Conservation (phyloP, 2,329 filamentous ascomycete genomes). For the Fusarium pseudocircinatum region DNA sequence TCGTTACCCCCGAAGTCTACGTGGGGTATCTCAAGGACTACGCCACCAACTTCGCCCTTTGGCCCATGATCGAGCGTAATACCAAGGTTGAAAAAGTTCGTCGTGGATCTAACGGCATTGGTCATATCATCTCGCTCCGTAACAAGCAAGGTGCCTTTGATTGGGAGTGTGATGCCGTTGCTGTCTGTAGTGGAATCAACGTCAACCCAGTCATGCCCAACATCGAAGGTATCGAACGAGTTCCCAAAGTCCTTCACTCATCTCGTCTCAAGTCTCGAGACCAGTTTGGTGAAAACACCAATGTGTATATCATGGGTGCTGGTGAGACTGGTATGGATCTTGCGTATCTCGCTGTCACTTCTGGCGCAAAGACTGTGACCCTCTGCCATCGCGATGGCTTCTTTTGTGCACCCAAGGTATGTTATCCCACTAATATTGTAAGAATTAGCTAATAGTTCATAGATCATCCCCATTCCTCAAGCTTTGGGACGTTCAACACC, state of each 20-base stretch:
- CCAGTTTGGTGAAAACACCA: slow-evolving; percentile 53
- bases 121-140: slow-evolving; percentile 27
- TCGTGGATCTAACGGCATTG: slow-evolving; percentile 6
- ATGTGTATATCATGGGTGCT: slow-evolving; percentile 55
- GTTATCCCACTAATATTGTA: rapidly evolving
- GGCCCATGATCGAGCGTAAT: slow-evolving; percentile 48
- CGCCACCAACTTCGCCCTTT: slow-evolving; percentile 50
- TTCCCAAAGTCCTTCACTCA: slow-evolving; percentile 54
- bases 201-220: slow-evolving; percentile 52
- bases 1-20: slow-evolving; percentile 53
- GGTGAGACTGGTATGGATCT: slow-evolving; percentile 60
- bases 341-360: slow-evolving; percentile 55
- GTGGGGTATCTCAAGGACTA: slow-evolving; percentile 56
- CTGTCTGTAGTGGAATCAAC: slow-evolving; percentile 57
- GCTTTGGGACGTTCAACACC: slow-evolving; percentile 5
- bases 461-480: slow-evolving; percentile 44
- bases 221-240: slow-evolving; percentile 51
- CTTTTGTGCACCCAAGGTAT: slow-evolving; percentile 56
- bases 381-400: slow-evolving; percentile 59
- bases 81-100: slow-evolving; percentile 46
- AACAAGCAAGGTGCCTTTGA: slow-evolving; percentile 1
- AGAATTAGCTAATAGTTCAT: neutral
- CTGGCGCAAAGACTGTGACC: slow-evolving; percentile 53
- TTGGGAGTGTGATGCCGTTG: slow-evolving; percentile 57
- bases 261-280: slow-evolving; percentile 53